These are phyloP conservation scores for Penicillium sp. DNA, from an alignment of 2,329 filamentous ascomycete species.

Conservation along the genomic window DNA sequence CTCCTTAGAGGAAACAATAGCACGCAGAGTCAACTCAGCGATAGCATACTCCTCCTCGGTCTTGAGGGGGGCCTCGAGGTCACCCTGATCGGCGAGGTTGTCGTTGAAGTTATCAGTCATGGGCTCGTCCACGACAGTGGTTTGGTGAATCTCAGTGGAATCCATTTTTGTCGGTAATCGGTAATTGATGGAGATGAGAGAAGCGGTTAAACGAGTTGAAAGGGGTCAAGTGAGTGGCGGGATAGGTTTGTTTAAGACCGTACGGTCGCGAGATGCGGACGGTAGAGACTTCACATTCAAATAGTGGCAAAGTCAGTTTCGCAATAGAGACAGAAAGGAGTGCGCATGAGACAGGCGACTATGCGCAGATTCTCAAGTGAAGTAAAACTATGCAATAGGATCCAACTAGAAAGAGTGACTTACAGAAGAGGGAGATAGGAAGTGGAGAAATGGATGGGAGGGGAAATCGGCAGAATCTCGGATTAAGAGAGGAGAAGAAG, in stretches of 20 bases:
- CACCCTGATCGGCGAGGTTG: constrained; percentile 60
- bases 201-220: constrained; percentile 21
- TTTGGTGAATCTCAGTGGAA: constrained; percentile 53
- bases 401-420: constrained; percentile 9
- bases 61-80: constrained; percentile 78
- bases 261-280: constrained; percentile 8
- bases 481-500: constrained; percentile 19
- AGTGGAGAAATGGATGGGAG: constrained; percentile 25
- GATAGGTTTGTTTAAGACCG: constrained; percentile 3
- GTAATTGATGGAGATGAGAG: constrained; percentile 18
- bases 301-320: constrained; percentile 7
- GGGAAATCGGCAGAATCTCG: constrained; percentile 19
- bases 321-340: constrained; percentile 1
- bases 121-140: constrained; percentile 61
- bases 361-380: not conserved
- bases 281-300: constrained; percentile 9
- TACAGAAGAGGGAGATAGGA: constrained; percentile 24
- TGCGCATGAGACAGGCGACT: not conserved
- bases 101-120: constrained; percentile 62
- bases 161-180: constrained; percentile 53
- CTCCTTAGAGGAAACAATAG: constrained; percentile 98
- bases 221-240: constrained; percentile 11
- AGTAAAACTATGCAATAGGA: not conserved
- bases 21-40: constrained; percentile 87
- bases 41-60: constrained; percentile 96